Evolutionary conservation across 257 asterid genomes (phyloP).

Genomic region (Nicotiana noctiflora): DNA sequence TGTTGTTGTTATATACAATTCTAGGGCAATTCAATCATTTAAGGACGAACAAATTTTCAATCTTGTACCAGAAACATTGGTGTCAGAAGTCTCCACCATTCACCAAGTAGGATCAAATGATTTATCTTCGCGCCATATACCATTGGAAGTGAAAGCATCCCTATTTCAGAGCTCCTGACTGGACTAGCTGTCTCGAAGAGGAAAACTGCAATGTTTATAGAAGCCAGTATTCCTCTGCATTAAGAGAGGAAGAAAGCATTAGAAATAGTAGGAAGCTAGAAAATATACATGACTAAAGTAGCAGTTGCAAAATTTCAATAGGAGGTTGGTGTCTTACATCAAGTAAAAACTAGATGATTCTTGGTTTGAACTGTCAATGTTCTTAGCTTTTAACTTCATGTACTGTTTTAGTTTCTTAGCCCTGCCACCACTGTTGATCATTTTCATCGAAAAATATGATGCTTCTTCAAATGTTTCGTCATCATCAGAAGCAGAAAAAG

Average conservation of each 20-base stretch:
- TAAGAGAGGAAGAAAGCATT: slow-evolving; percentile 3
- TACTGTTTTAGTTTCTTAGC: slow-evolving; percentile 20
- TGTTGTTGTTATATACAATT: neutral
- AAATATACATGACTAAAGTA: neutral
- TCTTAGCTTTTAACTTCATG: slow-evolving; percentile 29
- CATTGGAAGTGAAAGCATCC: slow-evolving; percentile 63
- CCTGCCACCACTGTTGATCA: slow-evolving; percentile 19
- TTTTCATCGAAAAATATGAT: slow-evolving; percentile 12
- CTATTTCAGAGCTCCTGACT: slow-evolving; percentile 43
- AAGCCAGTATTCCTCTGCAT: slow-evolving; percentile 59
- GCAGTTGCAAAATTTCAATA: neutral
- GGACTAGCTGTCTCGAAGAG: slow-evolving; percentile 82
- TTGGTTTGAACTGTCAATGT: slow-evolving; percentile 26
- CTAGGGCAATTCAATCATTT: slow-evolving; percentile 5
- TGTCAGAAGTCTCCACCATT: slow-evolving; percentile 92
- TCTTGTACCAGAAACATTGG: slow-evolving; percentile 97
- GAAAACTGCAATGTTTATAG: slow-evolving; percentile 73
- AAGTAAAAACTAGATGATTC: slow-evolving; percentile 52
- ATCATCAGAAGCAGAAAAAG: slow-evolving; percentile 15
- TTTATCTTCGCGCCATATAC: slow-evolving; percentile 80
- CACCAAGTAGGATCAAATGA: slow-evolving; percentile 66
- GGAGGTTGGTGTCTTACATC: slow-evolving; percentile 36
- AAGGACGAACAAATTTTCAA: slow-evolving; percentile 61
- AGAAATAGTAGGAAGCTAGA: neutral
- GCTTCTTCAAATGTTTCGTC: slow-evolving; percentile 23